phyloP scores from a whole-genome alignment of 2,329 filamentous ascomycete species.

The Clarireedia monteithiana region DNA sequence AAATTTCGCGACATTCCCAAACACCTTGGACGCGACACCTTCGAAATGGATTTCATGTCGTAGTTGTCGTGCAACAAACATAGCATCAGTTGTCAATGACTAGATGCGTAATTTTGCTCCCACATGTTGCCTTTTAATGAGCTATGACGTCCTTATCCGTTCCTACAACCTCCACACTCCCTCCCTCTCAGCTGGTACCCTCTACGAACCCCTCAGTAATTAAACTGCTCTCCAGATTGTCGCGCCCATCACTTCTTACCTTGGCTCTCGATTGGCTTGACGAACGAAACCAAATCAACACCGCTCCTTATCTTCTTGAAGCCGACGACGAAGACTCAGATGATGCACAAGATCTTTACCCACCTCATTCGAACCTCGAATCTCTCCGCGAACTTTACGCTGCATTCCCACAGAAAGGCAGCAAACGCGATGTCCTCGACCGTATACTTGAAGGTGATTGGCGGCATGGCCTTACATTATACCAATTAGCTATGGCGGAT shows the following conservation, averaged over 20 bases:
- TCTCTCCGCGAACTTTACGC: conserved; percentile 60
- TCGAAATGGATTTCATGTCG: too few species aligned
- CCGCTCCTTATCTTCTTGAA: conserved; percentile 47
- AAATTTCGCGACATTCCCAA: background rate
- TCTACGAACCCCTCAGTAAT: conserved; percentile 55
- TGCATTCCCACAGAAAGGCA: conserved; percentile 52
- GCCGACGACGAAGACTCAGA: conserved; percentile 40
- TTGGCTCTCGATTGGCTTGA: conserved; percentile 74
- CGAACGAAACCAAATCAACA: conserved; percentile 51
- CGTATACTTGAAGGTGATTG: conserved; percentile 62
- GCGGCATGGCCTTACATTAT: conserved; percentile 55
- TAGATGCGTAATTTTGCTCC: too few species aligned
- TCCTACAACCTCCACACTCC: conserved; percentile 63
- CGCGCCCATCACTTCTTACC: conserved; percentile 62
- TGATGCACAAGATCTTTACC: conserved; percentile 59
- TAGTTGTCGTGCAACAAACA: too few species aligned
- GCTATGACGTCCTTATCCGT: conserved; percentile 40
- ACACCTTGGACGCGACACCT: too few species aligned
- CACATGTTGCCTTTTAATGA: too few species aligned
- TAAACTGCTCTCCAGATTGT: conserved; percentile 62
- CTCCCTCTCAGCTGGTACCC: conserved; percentile 62
- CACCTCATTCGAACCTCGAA: conserved; percentile 55
- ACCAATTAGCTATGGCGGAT: conserved; percentile 63
- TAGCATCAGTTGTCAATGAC: too few species aligned
- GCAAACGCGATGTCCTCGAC: conserved; percentile 54